Evolutionary conservation across 129 eudicot genomes (phyloP), one percentile per base, ranked within the genome.

Genomic region (Rutidosis leptorrhynchoides): DNA sequence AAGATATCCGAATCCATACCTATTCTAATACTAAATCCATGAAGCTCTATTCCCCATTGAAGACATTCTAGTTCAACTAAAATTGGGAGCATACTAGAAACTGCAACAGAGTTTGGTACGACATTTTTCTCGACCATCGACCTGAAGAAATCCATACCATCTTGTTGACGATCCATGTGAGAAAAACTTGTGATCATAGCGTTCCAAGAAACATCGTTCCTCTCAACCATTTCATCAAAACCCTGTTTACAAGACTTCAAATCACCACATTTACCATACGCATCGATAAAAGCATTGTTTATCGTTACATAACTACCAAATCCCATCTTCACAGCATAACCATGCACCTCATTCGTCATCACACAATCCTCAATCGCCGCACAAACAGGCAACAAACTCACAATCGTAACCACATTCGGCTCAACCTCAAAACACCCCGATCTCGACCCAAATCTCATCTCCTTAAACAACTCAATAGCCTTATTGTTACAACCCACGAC

Each of bases 361-460:
- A 0, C 12, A 3, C 3, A 15, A 43, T 73, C 72, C 15, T 73
- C 64, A 40, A 64, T 37, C 10, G 65, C 70, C 5, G 71, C 77
- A 64, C 71, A 64, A 11, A 64, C 87, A 7, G 95, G 95, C 56
- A 78, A 81, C 58, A 90, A 77, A 69, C 81, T 87, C 19, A 89
- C 97, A 75, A 87, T 78, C 0, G 97, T 90, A 28, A 84, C 87
- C 6, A 76, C 82, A 42, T 90, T 78, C 2, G 95, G 89, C 16
- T 65, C 68, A 25, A 83, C 54, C 1, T 74, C 75, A 19, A 29
- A 48, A 42, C 25, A 35, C 2, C 27, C 10, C 14, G 14, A 3
- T 29, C 28, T 23, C 8, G 46, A 4, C 5, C 32, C 25, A 0
- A 17, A 58, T 69, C 58, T 72, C 97, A 90, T 90, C 45, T 80